A percentile compares a stretch with the other conserved stretches of the same genome.
phyloP scores from a whole-genome alignment of 331 rosid species.

The Cydonia oblonga region DNA sequence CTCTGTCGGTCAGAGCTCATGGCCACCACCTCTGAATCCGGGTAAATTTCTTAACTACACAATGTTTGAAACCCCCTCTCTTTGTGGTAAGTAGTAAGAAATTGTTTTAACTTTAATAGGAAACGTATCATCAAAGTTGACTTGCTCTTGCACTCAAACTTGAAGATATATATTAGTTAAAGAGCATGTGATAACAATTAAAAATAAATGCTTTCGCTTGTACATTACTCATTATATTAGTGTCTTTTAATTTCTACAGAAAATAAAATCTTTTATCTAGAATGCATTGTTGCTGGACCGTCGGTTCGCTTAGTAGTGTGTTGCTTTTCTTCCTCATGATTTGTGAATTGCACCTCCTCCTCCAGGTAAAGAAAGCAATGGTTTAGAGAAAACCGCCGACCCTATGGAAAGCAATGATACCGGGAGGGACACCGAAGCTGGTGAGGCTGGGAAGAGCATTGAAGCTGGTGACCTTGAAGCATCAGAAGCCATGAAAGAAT shows the following conservation, averaged over 20 bases:
- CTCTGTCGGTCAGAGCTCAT: neutral
- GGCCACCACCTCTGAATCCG: neutral
- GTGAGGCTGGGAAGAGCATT: neutral
- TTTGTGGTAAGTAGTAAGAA: neutral
- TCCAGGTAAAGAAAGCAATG: neutral
- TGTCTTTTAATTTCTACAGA: neutral
- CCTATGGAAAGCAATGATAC: neutral
- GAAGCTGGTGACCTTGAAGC: neutral
- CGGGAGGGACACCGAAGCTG: neutral
- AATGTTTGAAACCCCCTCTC: neutral
- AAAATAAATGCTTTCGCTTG: neutral
- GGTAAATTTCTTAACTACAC: neutral
- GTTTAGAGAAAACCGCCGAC: neutral
- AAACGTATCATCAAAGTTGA: neutral
- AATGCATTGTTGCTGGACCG: neutral
- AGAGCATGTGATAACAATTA: neutral
- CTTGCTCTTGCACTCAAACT: neutral
- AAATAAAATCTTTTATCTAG: neutral
- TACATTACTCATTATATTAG: neutral
- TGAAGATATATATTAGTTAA: neutral
- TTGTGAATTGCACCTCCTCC: neutral
- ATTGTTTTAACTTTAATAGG: neutral
- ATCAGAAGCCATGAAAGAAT: neutral
- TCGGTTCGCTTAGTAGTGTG: neutral
- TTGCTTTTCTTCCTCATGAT: neutral